Conservation (phyloP, 2,329 filamentous ascomycete genomes). For the Sporothrix humicola region DNA sequence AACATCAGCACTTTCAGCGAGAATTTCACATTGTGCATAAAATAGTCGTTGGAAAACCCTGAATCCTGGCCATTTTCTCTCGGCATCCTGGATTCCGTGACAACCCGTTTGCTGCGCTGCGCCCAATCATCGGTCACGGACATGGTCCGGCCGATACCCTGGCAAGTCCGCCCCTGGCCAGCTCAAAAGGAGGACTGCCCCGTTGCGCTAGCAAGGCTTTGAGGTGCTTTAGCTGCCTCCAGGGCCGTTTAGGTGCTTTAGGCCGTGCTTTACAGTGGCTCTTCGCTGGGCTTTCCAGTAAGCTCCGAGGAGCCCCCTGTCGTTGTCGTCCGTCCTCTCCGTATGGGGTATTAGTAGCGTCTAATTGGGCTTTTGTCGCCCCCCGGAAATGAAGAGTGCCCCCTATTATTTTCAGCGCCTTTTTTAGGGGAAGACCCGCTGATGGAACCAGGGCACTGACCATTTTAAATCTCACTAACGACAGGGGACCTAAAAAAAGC, state of each 20-base stretch:
- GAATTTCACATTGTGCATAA: constrained; percentile 5
- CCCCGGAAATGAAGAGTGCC: constrained; percentile 7
- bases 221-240: neutral
- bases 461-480: neutral
- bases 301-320: neutral
- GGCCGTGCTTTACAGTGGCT: neutral
- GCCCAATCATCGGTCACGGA: constrained; percentile 13
- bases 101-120: neutral
- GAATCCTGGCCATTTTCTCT: neutral
- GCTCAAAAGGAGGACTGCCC: neutral
- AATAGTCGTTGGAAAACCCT: neutral
- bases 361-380: neutral
- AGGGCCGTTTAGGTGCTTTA: neutral
- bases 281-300: neutral
- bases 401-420: neutral
- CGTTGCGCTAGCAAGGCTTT: constrained; percentile 18
- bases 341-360: constrained; percentile 2
- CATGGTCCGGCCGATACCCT: constrained; percentile 13
- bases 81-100: neutral
- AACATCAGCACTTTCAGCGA: constrained; percentile 20
- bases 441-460: neutral
- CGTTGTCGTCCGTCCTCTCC: neutral
- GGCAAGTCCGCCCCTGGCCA: neutral
- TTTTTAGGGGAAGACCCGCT: neutral
- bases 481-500: neutral